Base-by-base conservation (phyloP, 2,329 filamentous ascomycete genomes). In the Colletotrichum orchidophilum region DNA sequence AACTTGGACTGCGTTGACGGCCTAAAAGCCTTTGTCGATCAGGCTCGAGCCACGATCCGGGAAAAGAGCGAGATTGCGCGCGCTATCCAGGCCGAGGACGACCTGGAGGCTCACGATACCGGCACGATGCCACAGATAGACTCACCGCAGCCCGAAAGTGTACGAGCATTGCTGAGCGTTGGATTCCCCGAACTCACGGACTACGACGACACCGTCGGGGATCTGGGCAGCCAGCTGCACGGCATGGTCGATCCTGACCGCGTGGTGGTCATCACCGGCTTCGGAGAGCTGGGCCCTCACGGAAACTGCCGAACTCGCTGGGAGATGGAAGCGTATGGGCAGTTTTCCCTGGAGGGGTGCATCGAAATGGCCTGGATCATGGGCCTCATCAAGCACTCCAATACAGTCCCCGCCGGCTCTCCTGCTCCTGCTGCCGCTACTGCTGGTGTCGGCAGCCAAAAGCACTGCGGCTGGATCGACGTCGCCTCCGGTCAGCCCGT, bases 281-380 rank as follows among this genome's bases (percentile, higher is more conserved):
- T 99, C 79, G 90, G 96, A 64, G 96, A 99, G 81, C 91, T 97
- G 71, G 95, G 96, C 55, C 96, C 96, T 6, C 98, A 96, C 95
- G 96, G 96, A 86, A 99, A 98, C 86, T 95, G 96, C 3, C 91
- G 96, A 77, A 99, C 96, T 49, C 91, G 96, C 73, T 99, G 96
- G 96, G 96, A 99, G 86, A 99, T 99, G 95, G 96, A 99, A 82
- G 95, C 96, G 1, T 91, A 95, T 75, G 96, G 96, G 79, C 90
- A 97, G 78, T 98, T 99, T 85, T 98, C 96, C 12, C 90, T 99
- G 18, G 96, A 98, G 82, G 96, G 96, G 29, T 98, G 96, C 78
- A 92, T 99, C 72, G 96, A 99, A 83, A 99, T 99, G 96, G 95
- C 96, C 27, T 99, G 96, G 96, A 94, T 98, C 83, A 99, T 98